Evolutionary conservation across 2,329 filamentous ascomycete genomes (phyloP), one percentile per base, ranked within the genome.

Genomic region (Scedosporium aurantiacum): DNA sequence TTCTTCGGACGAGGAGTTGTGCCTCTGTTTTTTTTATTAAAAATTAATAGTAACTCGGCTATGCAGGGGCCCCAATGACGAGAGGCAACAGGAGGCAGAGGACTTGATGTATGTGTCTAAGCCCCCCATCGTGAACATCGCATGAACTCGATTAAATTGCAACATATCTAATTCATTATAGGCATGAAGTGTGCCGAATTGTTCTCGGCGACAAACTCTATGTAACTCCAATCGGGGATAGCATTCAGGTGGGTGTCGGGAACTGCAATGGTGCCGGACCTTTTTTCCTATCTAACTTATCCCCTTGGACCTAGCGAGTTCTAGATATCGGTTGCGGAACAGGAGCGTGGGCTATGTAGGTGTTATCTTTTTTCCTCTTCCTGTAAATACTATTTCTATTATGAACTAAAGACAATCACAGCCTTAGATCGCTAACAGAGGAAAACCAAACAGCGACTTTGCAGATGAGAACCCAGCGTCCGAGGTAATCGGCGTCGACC

Each of bases 321-420:
- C 73, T 85, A 8, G 82, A 85, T 65, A 72, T 85, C 10, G 82
- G 82, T 57, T 84, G 81, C 5, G 85, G 85, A 16, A 84, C 82
- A 0, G 84, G 84, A 1, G 83, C 84, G 60, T 87, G 84, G 70
- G 70, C 66, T 3, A 67, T 68, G 64, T 68, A 64, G 27, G 62
- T 3, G 28, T 32, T n/a, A n/a, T n/a, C n/a, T n/a, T n/a, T n/a
- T 8, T 32, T 3, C 28, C 28, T 8, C 6, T 6, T 32, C 28
- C 28, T 4, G 7, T 2, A 1, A 1, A 32, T 32, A 8, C 28
- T 3, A 32, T 2, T 32, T 10, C 28, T 32, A 32, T 32, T 32
- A 10, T 32, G n/a, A n/a, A n/a, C n/a, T 10, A 32, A 32, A 8
- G 8, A 3, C 28, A 32, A 32, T 32, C n/a, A n/a, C n/a, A n/a